phyloP scores from a whole-genome alignment of 164 flowering plant species.

The Malania oleifera region DNA sequence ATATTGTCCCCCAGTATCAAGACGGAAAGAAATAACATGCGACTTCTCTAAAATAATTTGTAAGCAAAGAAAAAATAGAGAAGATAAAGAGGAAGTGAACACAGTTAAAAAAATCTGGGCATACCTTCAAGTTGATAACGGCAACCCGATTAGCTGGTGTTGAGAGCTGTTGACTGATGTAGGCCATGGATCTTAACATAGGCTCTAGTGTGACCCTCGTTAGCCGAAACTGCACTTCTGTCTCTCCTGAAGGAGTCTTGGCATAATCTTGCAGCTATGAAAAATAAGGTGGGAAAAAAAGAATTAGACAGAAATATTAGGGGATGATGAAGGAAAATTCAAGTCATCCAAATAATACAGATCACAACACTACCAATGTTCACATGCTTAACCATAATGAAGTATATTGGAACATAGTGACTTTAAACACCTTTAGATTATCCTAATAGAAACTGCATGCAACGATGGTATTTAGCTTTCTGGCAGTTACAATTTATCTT shows the following conservation, averaged over 20 bases:
- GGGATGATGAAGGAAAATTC: too few relatives aligned
- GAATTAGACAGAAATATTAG: not conserved
- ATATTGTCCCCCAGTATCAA: too few relatives aligned
- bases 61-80: not conserved
- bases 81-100: not conserved
- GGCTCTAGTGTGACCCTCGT: slow-evolving; percentile 30
- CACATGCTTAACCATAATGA: too few relatives aligned
- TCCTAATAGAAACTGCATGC: too few relatives aligned
- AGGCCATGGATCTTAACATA: slow-evolving; percentile 27
- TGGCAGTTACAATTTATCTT: too few relatives aligned
- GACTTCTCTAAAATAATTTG: too few relatives aligned
- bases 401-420: too few relatives aligned
- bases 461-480: too few relatives aligned
- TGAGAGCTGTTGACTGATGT: slow-evolving; percentile 31
- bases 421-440: too few relatives aligned
- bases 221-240: slow-evolving; percentile 36
- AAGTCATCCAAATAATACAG: too few relatives aligned
- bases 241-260: slow-evolving; percentile 29
- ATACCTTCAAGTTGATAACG: slow-evolving; percentile 7
- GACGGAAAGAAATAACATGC: too few relatives aligned
- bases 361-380: too few relatives aligned
- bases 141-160: not conserved
- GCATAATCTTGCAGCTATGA: slow-evolving; percentile 27
- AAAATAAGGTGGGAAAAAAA: not conserved
- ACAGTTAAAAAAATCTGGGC: not conserved